A percentile compares a stretch with the other conserved stretches of the same genome.
Evolutionary conservation across 805 yeast genomes (phyloP).

Genomic region (Brettanomyces bruxellensis): DNA sequence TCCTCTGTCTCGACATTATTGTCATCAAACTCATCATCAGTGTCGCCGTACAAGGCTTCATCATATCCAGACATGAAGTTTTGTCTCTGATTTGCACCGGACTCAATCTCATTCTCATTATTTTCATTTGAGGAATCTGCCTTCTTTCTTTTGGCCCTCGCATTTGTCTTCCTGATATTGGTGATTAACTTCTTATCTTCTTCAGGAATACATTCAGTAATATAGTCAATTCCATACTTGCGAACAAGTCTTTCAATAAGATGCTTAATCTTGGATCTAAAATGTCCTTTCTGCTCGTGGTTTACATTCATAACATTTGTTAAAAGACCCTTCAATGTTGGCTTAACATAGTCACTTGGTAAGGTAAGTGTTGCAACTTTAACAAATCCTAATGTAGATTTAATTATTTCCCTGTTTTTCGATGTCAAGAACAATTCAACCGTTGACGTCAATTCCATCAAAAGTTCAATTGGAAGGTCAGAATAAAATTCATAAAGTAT

Average conservation of each 20-base stretch:
- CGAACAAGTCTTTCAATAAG: constrained; percentile 85
- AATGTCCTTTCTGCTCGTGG: constrained; percentile 92
- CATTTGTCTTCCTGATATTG: constrained; percentile 79
- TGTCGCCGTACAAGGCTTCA: constrained; percentile 76
- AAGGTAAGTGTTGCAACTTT: constrained; percentile 80
- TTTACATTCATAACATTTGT: constrained; percentile 82
- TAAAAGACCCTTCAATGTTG: constrained; percentile 57
- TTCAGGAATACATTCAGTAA: constrained; percentile 81
- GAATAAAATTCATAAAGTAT: constrained; percentile 78
- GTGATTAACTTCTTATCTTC: constrained; percentile 76
- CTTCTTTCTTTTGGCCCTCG: constrained; percentile 72
- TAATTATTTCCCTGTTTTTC: constrained; percentile 86
- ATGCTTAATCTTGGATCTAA: constrained; percentile 87
- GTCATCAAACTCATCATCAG: constrained; percentile 37
- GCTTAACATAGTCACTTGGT: constrained; percentile 66
- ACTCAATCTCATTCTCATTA: constrained; percentile 10
- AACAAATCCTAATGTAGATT: constrained; percentile 88
- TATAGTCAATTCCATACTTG: constrained; percentile 80
- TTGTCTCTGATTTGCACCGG: constrained; percentile 8
- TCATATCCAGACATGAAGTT: constrained; percentile 45
- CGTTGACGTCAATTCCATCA: constrained; percentile 73
- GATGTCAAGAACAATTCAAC: constrained; percentile 87
- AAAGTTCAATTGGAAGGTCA: constrained; percentile 45
- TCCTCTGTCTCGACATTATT: constrained; percentile 30
- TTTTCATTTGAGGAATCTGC: constrained; percentile 23